Evolutionary conservation across 257 asterid species (phyloP), one percentile per base, ranked within the genome.

Genomic region (Nicotiana knightiana): DNA sequence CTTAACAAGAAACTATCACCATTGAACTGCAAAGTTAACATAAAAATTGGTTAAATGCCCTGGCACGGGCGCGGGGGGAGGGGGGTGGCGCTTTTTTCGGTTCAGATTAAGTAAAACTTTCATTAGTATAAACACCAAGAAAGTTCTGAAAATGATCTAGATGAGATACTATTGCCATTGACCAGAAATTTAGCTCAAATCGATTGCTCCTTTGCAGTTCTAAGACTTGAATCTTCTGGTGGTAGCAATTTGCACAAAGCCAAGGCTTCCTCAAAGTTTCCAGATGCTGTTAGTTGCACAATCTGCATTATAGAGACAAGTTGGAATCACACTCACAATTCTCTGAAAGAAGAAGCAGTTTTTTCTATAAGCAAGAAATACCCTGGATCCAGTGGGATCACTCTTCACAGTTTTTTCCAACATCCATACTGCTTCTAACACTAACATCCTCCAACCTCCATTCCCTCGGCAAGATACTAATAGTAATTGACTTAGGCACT

Each of bases 201-300:
- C 79, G 99, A 96, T 89, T 96, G 97, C 87, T 96, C 98, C 91
- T 92, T 96, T 81, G 98, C 93, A 85, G 93, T 92, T 88, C 97
- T 94, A 58, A 93, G 98, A 87, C 91, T 91, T 75, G 98, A 94
- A 85, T 96, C 99, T 87, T 96, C 99, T 48, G 94, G 96, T 15
- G 99, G 99, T 84, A 96, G 98, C 88, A 93, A 88, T 89, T 93
- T 94, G 86, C 99, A 96, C 87, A 96, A 87, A 87, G 97, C 92
- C 90, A 96, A 87, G 33, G 99, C 99, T 86, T 96, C 99, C 93
- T 96, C 98, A 85, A 96, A 96, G 89, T 96, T 87, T 37, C 98
- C 97, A 59, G 98, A 96, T 84, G 99, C 98, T 85, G 98, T 94
- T 85, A 96, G 90, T 87, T 96, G 99, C 76, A 96, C 97, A 85